Conservation (phyloP, 495 filamentous ascomycete genomes). For the Annulohypoxylon nitens region DNA sequence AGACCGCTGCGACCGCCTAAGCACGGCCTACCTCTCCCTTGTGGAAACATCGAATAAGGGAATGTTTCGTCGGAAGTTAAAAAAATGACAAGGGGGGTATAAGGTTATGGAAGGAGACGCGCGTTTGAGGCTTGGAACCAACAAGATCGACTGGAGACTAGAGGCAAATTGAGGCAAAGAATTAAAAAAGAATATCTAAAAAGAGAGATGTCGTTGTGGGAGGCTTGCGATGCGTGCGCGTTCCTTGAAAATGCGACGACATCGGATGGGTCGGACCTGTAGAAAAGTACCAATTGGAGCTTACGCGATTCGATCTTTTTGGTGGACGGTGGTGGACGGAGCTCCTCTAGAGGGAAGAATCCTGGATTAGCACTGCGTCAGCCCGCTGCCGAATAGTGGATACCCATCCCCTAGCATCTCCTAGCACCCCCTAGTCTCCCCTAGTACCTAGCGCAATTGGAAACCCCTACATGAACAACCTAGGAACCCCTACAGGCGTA, state of each 20-base stretch:
- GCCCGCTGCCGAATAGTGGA: constrained; percentile 12
- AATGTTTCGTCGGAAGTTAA: constrained; percentile 2
- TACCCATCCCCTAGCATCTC: no score
- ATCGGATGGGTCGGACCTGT: constrained; percentile 41
- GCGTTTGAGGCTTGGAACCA: constrained; percentile 4
- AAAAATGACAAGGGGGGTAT: neutral
- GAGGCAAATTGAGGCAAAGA: neutral
- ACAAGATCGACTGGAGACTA: constrained; percentile 5
- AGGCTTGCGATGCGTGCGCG: constrained; percentile 35
- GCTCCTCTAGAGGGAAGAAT: neutral
- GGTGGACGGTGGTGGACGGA: constrained; percentile 6
- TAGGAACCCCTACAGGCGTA: neutral
- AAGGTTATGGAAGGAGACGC: constrained; percentile 2
- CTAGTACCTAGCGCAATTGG: constrained; percentile 3
- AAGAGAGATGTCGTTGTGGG: constrained; percentile 13
- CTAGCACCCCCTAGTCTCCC: neutral
- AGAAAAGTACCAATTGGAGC: constrained; percentile 24
- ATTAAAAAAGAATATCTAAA: constrained; percentile 21
- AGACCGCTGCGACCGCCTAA: constrained; percentile 45
- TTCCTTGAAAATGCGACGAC: constrained; percentile 39
- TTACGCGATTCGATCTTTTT: constrained; percentile 27
- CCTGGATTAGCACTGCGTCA: constrained; percentile 39
- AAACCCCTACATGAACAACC: constrained; percentile 6
- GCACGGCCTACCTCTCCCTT: constrained; percentile 42
- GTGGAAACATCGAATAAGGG: constrained; percentile 40